phyloP scores from a whole-genome alignment of 2,329 filamentous ascomycete genomes.

The Dactylonectria estremocensis region DNA sequence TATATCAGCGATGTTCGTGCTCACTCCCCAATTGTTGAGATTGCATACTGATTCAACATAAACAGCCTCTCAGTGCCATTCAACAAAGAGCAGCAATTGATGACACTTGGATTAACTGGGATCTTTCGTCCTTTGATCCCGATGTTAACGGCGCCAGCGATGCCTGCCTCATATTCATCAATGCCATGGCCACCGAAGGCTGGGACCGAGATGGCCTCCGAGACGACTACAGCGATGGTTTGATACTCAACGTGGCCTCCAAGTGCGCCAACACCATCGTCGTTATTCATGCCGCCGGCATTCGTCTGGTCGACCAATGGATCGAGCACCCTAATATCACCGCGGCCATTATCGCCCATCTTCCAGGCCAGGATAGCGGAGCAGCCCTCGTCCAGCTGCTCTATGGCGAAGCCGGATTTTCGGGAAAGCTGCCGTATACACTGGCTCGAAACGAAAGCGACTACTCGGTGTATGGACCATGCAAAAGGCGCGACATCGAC shows the following conservation, averaged over 20 bases:
- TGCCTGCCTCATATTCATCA: conserved; percentile 87
- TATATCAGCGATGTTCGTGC: conserved; percentile 64
- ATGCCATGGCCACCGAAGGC: conserved; percentile 83
- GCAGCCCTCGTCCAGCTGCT: conserved; percentile 68
- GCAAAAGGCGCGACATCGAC: conserved; percentile 51
- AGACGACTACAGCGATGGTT: conserved; percentile 76
- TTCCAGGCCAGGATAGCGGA: conserved; percentile 77
- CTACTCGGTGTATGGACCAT: conserved; percentile 61
- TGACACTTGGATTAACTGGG: conserved; percentile 69
- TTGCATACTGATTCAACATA: not conserved
- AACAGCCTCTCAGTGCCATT: conserved; percentile 69
- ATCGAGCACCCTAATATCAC: conserved; percentile 76
- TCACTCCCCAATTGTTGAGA: no score
- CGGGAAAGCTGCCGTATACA: conserved; percentile 75
- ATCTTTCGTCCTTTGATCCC: conserved; percentile 51
- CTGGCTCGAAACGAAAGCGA: conserved; percentile 68
- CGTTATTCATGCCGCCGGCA: conserved; percentile 74
- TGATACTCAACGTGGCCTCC: conserved; percentile 72
- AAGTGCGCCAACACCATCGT: conserved; percentile 76
- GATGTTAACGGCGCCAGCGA: conserved; percentile 56
- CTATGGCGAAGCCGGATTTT: conserved; percentile 69
- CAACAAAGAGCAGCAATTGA: conserved; percentile 67
- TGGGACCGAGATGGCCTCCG: conserved; percentile 76
- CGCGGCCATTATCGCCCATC: conserved; percentile 73
- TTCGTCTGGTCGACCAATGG: conserved; percentile 74